A percentile compares a stretch with the other conserved stretches of the same genome.
phyloP scores from a whole-genome alignment of 345 rosid species.

The Litchi chinensis region DNA sequence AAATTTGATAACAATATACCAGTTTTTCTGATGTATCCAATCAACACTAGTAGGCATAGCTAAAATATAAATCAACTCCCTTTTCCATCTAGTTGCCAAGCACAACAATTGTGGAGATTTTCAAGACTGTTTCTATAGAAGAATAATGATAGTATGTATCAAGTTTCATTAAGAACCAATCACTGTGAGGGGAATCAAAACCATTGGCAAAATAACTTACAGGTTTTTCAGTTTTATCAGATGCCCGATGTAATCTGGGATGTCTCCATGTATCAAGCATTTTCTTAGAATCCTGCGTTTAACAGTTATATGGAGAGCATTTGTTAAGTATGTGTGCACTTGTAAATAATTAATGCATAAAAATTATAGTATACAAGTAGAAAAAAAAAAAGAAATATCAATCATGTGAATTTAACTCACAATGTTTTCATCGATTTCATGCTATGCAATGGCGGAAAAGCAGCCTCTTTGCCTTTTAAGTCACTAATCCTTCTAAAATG shows the following conservation, averaged over 20 bases:
- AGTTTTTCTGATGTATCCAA: no score
- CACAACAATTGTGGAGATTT: not conserved
- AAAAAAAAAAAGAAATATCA: slow-evolving; percentile 10
- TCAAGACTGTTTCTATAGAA: not conserved
- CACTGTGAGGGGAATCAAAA: not conserved
- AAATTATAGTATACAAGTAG: not conserved
- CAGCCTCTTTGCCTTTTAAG: slow-evolving; percentile 54
- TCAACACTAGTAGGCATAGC: no score
- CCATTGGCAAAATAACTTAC: slow-evolving; percentile 45
- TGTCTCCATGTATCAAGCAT: slow-evolving; percentile 59
- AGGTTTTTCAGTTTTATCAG: slow-evolving; percentile 65
- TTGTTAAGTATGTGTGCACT: not conserved
- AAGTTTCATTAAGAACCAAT: not conserved
- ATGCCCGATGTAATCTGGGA: slow-evolving; percentile 61
- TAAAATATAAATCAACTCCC: no score
- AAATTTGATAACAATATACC: no score
- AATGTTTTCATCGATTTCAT: slow-evolving; percentile 66
- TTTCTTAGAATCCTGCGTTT: slow-evolving; percentile 63
- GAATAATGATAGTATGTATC: not conserved
- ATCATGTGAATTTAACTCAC: slow-evolving; percentile 49
- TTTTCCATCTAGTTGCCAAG: no score
- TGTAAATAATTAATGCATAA: not conserved
- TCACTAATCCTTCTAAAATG: slow-evolving; percentile 77
- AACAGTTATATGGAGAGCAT: slow-evolving; percentile 5
- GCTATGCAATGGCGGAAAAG: slow-evolving; percentile 57